Percentiles rank a stretch among this genome's conserved stretches.
phyloP scores from a whole-genome alignment of 164 flowering plant species.

The Magnolia sinica region DNA sequence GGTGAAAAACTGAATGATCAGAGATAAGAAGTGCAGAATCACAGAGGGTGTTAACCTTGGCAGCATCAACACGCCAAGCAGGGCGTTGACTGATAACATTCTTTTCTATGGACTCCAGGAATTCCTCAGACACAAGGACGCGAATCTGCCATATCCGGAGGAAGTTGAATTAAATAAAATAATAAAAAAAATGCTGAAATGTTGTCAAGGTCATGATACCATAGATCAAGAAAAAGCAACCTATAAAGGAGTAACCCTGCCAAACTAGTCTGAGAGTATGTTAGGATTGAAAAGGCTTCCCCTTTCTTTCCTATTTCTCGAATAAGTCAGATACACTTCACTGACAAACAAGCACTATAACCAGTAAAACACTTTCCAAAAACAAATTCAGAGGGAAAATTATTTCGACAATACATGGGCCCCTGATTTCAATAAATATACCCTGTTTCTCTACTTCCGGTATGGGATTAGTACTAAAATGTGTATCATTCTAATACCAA shows the following conservation, averaged over 20 bases:
- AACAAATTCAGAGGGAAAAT: too few species aligned
- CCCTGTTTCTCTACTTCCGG: too few species aligned
- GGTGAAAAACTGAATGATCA: slow-evolving; percentile 75
- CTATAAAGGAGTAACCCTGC: neutral
- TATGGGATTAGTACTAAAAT: too few species aligned
- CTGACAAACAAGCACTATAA: too few species aligned
- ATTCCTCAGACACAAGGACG: slow-evolving; percentile 57
- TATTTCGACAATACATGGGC: too few species aligned
- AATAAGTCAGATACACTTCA: too few species aligned
- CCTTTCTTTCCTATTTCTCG: too few species aligned
- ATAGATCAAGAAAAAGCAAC: neutral
- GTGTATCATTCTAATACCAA: too few species aligned
- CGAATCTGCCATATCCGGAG: slow-evolving; percentile 43
- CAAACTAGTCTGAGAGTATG: neutral
- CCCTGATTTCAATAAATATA: too few species aligned
- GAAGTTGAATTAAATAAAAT: neutral
- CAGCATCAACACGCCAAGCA: slow-evolving; percentile 73
- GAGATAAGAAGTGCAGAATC: slow-evolving; percentile 74
- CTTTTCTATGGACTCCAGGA: slow-evolving; percentile 63
- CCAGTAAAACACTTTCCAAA: too few species aligned
- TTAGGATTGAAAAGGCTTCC: too few species aligned
- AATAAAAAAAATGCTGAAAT: slow-evolving; percentile 1
- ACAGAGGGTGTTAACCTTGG: slow-evolving; percentile 46
- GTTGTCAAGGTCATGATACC: neutral
- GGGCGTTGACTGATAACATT: slow-evolving; percentile 60